Conservation (phyloP, 139 green algal genomes). For the Trebouxia sp. region DNA sequence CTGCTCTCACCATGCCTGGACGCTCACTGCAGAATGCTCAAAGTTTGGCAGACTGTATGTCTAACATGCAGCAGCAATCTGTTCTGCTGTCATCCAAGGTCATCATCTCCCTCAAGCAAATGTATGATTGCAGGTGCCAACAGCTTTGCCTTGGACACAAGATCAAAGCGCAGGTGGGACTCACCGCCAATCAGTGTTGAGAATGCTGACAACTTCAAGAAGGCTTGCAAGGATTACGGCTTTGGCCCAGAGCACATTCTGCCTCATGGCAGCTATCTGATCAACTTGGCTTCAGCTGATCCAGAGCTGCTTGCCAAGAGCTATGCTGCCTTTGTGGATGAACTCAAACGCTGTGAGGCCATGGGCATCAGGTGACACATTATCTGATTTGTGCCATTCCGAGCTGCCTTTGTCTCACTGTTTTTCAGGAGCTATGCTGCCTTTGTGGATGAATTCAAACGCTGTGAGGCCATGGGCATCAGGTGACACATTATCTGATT, state of each 20-base stretch:
- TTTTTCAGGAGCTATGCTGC: constrained; percentile 30
- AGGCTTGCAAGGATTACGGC: constrained; percentile 27
- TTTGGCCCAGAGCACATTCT: constrained; percentile 24
- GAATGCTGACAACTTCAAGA: constrained; percentile 25
- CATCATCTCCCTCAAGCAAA: too few species aligned
- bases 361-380: constrained; percentile 23
- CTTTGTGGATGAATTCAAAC: constrained; percentile 34
- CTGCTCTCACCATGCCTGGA: too few species aligned
- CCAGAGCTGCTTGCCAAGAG: constrained; percentile 26
- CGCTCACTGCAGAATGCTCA: too few species aligned
- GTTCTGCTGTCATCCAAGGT: neutral
- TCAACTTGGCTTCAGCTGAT: constrained; percentile 44
- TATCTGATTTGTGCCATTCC: neutral
- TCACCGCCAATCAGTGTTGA: neutral
- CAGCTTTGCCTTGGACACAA: constrained; percentile 38
- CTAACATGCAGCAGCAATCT: too few species aligned
- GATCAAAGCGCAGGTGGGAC: constrained; percentile 33
- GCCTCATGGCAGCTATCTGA: constrained; percentile 41
- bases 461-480: constrained; percentile 32
- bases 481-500: neutral
- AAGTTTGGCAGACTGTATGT: too few species aligned
- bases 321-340: constrained; percentile 34
- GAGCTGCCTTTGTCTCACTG: neutral
- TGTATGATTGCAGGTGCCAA: constrained; percentile 19
- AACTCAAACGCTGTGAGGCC: constrained; percentile 32